Base-by-base conservation (phyloP, 2,329 filamentous ascomycete species). In the Didymella lethalis region DNA sequence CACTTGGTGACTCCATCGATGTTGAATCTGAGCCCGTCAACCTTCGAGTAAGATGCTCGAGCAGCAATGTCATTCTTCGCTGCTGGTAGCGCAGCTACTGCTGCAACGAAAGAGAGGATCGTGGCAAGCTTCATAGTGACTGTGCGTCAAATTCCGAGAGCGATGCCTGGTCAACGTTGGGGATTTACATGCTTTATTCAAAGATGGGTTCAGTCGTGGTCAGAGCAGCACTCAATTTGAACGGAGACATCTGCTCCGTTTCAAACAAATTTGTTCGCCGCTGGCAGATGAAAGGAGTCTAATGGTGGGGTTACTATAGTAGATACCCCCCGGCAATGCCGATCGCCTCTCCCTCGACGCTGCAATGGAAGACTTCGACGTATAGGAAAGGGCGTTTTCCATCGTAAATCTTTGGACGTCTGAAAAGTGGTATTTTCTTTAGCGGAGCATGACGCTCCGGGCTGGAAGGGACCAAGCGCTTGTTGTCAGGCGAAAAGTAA, bases 1-100 rank as follows among this genome's bases (percentile, higher is more conserved):
- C 69, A 75, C 51, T 76, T 74, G 3, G 70, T 73, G 8, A 72
- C 71, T 18, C 73, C 72, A 55, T 75, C 72, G 40, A 76, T 75
- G 50, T 72, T 73, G 59, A 77, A 76, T 54, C 73, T 73, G 18
- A 66, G 56, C 6, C 73, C 73, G 57, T 71, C 67, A 8, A 57
- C 63, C 29, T 67, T 72, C 14, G 71, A 66, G 26, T 74, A 69
- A 14, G 71, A 68, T 20, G 65, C 67, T 44, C 68, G 63, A 26
- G 61, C 34, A 23, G 59, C 47, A 18, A 68, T 18, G 32, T 65
- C 51, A 14, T 34, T 57, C 16, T 45, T 53, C 23, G 61, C 36
- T 25, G 66, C 54, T 36, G 69, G 64, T 12, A 73, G 57, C 31
- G 70, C 70, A 34, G 64, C 57, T 16, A 51, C 70, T 20, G 59